Conservation (phyloP, 805 yeast genomes). For the Cyberlindnera japonica region DNA sequence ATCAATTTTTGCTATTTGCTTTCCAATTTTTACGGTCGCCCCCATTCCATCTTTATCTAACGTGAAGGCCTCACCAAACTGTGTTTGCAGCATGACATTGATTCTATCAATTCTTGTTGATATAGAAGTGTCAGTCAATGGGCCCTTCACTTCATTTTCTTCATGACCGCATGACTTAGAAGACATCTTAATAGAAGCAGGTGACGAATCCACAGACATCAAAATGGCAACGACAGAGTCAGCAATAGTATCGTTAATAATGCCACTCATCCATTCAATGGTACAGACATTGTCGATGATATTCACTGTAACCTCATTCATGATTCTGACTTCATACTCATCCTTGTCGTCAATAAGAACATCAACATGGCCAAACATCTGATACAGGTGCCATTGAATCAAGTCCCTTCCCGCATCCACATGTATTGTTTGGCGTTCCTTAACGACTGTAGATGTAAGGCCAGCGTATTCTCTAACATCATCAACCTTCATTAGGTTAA, state of each 20-base stretch:
- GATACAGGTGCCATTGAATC: conserved; percentile 84
- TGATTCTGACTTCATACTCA: conserved; percentile 50
- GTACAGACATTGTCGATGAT: conserved; percentile 49
- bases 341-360: conserved; percentile 53
- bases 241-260: conserved; percentile 89
- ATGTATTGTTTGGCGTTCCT: conserved; percentile 73
- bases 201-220: conserved; percentile 89
- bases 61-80: conserved; percentile 77
- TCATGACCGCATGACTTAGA: conserved; percentile 53
- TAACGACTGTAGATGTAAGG: conserved; percentile 76
- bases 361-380: conserved; percentile 88
- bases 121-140: conserved; percentile 33
- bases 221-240: conserved; percentile 90
- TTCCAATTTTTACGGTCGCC: conserved; percentile 71
- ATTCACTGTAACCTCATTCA: conserved; percentile 58
- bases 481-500: conserved; percentile 75
- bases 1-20: conserved; percentile 64
- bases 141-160: conserved; percentile 19
- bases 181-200: conserved; percentile 88
- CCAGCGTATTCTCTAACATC: conserved; percentile 90
- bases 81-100: conserved; percentile 64
- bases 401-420: conserved; percentile 80
- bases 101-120: conserved; percentile 50
- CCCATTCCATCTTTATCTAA: conserved; percentile 38
- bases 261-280: conserved; percentile 88